Base-by-base conservation (phyloP, 2,329 filamentous ascomycete genomes). In the Bipolaris cookei region DNA sequence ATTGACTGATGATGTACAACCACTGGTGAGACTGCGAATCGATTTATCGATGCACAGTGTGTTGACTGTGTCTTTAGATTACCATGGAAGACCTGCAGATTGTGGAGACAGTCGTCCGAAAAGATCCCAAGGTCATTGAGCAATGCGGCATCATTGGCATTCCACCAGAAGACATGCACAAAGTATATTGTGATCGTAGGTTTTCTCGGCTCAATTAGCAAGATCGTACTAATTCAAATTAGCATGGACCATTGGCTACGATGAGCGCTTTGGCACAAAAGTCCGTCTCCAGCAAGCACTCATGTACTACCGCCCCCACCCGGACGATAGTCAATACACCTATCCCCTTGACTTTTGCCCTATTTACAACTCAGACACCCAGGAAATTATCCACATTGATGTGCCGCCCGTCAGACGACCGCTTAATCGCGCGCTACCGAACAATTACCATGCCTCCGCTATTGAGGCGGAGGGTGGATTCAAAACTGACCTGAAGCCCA, bases 191-290 rank as follows among this genome's bases (percentile, higher is more conserved):
- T 77, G 93, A 97, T 74, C 92, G 86, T 84, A 74, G 78, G 84
- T 83, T 25, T n/a, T 28, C n/a, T 20, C 18, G 8, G 4, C 16
- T 8, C 13, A 11, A 10, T 32, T 3, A 44, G 13, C 6, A 3
- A 21, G 41, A 41, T 20, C 58, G 20, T 41, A 43, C 64, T 69
- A 28, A 74, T 21, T 23, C 52, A 32, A 11, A 41, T 8, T 59
- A 87, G 85, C 91, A 10, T 97, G 93, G 93, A 96, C 93, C 0
- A 96, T 97, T 76, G 93, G 93, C 46, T 96, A 92, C 73, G 93
- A 97, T 68, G 91, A 96, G 79, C 88, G 93, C 42, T 95, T 92
- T 69, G 93, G 92, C 60, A 94, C 80, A 73, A 82, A 82, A 41
- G 82, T 91, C 41, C 88, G 93, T 52, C 85, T 97, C 3, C 93